phyloP scores from a whole-genome alignment of 73 alveolate genomes.

The Symbiodinium pilosum region DNA sequence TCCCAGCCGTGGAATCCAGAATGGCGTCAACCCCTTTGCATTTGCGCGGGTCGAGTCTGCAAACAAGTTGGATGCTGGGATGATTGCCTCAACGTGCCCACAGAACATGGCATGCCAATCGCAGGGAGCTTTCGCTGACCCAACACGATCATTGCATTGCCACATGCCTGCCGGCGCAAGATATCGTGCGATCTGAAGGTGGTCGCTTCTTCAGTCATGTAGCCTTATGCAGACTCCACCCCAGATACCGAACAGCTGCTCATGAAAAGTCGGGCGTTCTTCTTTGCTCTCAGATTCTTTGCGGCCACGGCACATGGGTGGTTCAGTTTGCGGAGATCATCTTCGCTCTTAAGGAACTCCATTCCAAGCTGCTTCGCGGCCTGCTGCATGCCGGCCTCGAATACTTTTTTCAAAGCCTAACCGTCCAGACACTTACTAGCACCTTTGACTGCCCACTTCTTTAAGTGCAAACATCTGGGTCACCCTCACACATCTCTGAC shows the following conservation, averaged over 20 bases:
- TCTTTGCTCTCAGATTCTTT: too few species aligned
- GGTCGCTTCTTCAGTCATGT: not conserved
- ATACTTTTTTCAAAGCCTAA: not conserved
- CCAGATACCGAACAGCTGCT: not conserved
- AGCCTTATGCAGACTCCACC: conserved; percentile 4
- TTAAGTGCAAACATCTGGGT: not conserved
- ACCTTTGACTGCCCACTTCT: not conserved
- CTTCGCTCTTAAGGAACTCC: conserved; percentile 1
- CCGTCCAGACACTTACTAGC: not conserved
- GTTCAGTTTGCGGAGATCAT: not conserved
- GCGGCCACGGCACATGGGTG: conserved; percentile 34
- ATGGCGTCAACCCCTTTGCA: conserved; percentile 14
- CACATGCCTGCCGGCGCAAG: conserved; percentile 52
- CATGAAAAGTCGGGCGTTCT: too few species aligned
- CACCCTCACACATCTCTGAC: too few species aligned
- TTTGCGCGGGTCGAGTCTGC: not conserved
- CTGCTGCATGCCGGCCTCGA: conserved; percentile 36
- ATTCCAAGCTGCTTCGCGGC: conserved; percentile 51
- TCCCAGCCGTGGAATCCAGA: conserved; percentile 38
- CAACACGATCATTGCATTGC: not conserved
- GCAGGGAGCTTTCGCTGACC: not conserved
- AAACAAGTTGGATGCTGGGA: conserved; percentile 59
- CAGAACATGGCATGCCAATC: not conserved
- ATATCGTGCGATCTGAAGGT: conserved; percentile 31
- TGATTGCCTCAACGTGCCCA: not conserved